Percentiles rank a stretch among this genome's conserved stretches.
Evolutionary conservation across 2,329 filamentous ascomycete genomes (phyloP).

Genomic region (Colletotrichum cuscutae): DNA sequence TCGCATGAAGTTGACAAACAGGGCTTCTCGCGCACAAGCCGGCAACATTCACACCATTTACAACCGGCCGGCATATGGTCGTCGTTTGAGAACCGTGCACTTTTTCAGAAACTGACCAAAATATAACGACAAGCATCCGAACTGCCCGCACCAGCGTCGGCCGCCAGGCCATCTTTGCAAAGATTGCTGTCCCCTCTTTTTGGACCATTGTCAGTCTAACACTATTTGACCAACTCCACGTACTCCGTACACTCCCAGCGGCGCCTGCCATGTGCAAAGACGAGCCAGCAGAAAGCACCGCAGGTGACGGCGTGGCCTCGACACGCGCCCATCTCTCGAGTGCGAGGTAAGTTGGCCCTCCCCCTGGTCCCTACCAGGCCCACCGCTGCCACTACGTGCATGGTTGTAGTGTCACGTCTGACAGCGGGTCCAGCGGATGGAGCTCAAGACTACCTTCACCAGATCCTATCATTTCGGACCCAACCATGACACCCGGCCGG

Average conservation of each 20-base stretch:
- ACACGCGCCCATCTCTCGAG: conserved; percentile 28
- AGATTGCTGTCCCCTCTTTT: not conserved
- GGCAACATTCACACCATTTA: not conserved
- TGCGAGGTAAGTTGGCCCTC: conserved; percentile 12
- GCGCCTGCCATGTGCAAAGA: conserved; percentile 19
- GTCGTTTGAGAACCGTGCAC: not conserved
- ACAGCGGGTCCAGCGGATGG: conserved; percentile 24
- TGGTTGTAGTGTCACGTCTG: conserved; percentile 11
- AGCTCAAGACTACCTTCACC: conserved; percentile 25
- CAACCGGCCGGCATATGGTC: not conserved
- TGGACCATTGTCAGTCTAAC: not conserved
- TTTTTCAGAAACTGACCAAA: not conserved
- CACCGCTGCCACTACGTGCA: not conserved
- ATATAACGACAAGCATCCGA: not conserved
- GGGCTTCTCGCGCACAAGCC: not conserved
- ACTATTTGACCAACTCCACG: not conserved
- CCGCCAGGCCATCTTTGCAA: not conserved
- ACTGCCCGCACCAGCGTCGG: not conserved
- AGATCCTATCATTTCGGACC: conserved; percentile 8
- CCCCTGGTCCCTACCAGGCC: not conserved
- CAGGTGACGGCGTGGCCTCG: conserved; percentile 18
- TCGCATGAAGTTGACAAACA: not conserved
- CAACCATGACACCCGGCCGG: conserved; percentile 1
- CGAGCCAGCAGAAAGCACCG: conserved; percentile 12
- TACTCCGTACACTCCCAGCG: not conserved